Base-by-base conservation (phyloP, 306 rosid species). In the Chamaecrista fasciculata region DNA sequence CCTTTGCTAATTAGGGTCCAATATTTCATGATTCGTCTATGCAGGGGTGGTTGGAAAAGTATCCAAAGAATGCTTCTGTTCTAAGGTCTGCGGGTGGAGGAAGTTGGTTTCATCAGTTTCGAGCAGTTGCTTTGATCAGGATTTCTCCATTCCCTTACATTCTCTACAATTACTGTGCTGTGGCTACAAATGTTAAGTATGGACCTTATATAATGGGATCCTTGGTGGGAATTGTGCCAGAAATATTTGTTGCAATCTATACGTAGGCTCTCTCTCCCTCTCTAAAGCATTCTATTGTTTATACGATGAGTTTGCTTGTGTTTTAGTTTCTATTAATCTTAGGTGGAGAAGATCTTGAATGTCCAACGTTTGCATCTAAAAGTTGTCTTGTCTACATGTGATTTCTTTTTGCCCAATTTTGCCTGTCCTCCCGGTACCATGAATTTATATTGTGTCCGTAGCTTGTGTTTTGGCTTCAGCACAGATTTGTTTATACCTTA, bases 141-240 rank as follows among this genome's bases (percentile, higher is more conserved):
- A 66, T 95, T 78, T 95, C 99, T 72, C 99, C 99, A 42, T 95
- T 95, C 70, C 97, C 99, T 11, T 95, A 95, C 74, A 84, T 95
- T 62, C 19, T 95, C 51, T 95, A 79, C 81, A 95, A 95, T 68
- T 95, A 95, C 72, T 87, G 96, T 80, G 96, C 97, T 34, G 97
- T 95, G 80, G 96, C 97, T 48, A 84, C 99, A 67, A 84, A 95
- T 77, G 99, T 95, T 66, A 89, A 90, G 78, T 95, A 85, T 43
- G 88, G 87, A 71, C 99, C 99, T 49, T 95, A 91, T 70, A 81
- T 95, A 66, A 44, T 83, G 58, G 99, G 99, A 65, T 89, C 99
- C 7, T 79, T 95, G 92, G 88, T 86, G 3, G 99, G 99, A 59
- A 84, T 91, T 82, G 91, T 91, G 79, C 99, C 99, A 6, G 99